Base-by-base conservation (phyloP, 1,284 basidiomycete genomes). In the Hemileia vastatrix region DNA sequence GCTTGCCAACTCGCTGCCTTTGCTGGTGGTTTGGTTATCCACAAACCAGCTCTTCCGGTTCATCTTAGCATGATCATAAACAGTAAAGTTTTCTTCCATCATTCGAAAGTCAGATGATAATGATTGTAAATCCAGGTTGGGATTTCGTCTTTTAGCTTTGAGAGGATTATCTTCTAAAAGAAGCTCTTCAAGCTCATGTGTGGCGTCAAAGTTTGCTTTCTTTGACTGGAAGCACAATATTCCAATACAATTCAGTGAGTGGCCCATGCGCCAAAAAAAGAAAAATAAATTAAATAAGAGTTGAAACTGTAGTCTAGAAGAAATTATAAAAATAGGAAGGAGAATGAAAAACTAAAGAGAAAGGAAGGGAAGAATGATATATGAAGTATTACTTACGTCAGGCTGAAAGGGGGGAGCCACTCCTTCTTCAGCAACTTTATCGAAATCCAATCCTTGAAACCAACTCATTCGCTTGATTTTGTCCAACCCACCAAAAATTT, bases 161-260 rank as follows among this genome's bases (percentile, higher is more conserved):
- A 97, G 80, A 52, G 94, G 94, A 73, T 98, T 97, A 74, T 97
- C 94, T 77, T 97, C 94, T 8, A 98, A 78, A 36, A 98, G 76
- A 44, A 98, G 79, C 78, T 98, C 94, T 74, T 98, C 94, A 33
- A 98, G 78, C 77, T 98, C 94, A 75, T 97, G 93, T 13, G 94
- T 95, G n/a, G 93, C 93, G 74, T 98, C 94, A 76, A 97, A 98
- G 77, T 98, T 97, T 19, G 94, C 91, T 77, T 94, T 94, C 78
- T 96, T 96, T 21, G 86, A 85, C 90, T 95, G 75, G 23, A 40
- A 52, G 19, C 15, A 19, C 40, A 53, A 6, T 31, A 24, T 49
- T 15, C 53, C 18, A 23, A 33, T 4, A 13, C 27, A 18, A 5
- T 9, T 49, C 36, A 21, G 6, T 1, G 36, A 19, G 3, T 59